Conservation (phyloP, 352 stramenopile species). For the Phytophthora multivora region DNA sequence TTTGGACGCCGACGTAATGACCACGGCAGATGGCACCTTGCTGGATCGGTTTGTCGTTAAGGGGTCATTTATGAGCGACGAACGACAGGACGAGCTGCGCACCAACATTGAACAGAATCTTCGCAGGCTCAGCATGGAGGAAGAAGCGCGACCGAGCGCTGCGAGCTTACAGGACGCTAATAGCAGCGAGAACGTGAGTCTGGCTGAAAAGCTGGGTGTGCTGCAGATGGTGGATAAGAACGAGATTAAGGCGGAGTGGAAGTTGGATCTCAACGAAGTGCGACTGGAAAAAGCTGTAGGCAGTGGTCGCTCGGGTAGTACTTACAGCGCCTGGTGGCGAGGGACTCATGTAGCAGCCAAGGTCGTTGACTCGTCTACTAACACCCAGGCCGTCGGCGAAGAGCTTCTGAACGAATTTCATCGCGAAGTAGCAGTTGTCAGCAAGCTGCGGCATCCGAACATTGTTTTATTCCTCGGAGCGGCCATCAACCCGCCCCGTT, state of each 20-base stretch:
- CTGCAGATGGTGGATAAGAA: slow-evolving; percentile 87
- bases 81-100: slow-evolving; percentile 75
- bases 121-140: slow-evolving; percentile 59
- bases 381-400: slow-evolving; percentile 68
- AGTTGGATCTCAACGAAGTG: slow-evolving; percentile 75
- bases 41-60: slow-evolving; percentile 87
- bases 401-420: slow-evolving; percentile 88
- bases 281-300: slow-evolving; percentile 72
- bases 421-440: slow-evolving; percentile 84
- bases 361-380: slow-evolving; percentile 75
- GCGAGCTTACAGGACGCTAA: slow-evolving; percentile 20
- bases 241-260: slow-evolving; percentile 86
- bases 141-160: slow-evolving; percentile 29
- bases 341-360: slow-evolving; percentile 82
- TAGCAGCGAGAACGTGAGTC: slow-evolving; percentile 35
- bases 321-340: slow-evolving; percentile 81
- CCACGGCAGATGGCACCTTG: slow-evolving; percentile 75
- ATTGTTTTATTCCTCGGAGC: slow-evolving; percentile 87
- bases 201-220: slow-evolving; percentile 76
- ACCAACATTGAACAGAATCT: slow-evolving; percentile 80
- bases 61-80: slow-evolving; percentile 81
- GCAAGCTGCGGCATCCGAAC: slow-evolving; percentile 85
- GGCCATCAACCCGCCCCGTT: slow-evolving; percentile 76
- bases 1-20: slow-evolving; percentile 88
- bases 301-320: slow-evolving; percentile 75